These are phyloP conservation scores for Monilinia fructigena DNA, from an alignment of 2,329 filamentous ascomycete genomes.

Conservation along the genomic window DNA sequence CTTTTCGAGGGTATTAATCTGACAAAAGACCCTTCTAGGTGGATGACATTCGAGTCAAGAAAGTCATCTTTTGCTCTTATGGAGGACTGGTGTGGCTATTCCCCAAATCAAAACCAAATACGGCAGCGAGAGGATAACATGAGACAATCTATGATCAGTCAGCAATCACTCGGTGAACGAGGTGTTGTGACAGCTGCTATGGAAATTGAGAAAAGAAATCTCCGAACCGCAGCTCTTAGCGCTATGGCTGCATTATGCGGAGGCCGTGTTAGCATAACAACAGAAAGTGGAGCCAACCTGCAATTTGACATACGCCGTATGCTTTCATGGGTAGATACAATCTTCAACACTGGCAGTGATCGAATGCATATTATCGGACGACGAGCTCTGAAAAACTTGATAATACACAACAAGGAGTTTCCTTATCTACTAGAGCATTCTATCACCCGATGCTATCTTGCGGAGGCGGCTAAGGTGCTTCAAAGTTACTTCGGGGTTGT, in stretches of 20 bases:
- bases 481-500: constrained; percentile 96
- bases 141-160: constrained; percentile 78
- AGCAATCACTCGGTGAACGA: constrained; percentile 70
- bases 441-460: constrained; percentile 85
- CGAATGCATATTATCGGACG: constrained; percentile 88
- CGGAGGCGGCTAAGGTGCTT: constrained; percentile 76
- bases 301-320: constrained; percentile 92
- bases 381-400: constrained; percentile 82
- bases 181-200: constrained; percentile 82
- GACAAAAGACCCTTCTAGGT: constrained; percentile 79
- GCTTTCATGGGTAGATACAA: constrained; percentile 92
- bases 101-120: constrained; percentile 82
- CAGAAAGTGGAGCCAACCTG: constrained; percentile 80
- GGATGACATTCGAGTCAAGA: constrained; percentile 96
- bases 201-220: constrained; percentile 94
- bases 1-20: constrained; percentile 88
- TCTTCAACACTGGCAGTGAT: constrained; percentile 89
- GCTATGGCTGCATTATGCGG: constrained; percentile 94
- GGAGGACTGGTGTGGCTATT: constrained; percentile 99
- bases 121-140: constrained; percentile 81
- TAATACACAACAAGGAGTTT: constrained; percentile 86
- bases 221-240: constrained; percentile 85
- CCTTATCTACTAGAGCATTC: constrained; percentile 84
- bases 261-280: constrained; percentile 80
- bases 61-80: constrained; percentile 95